Evolutionary conservation across 176 grass and related monocot genomes (phyloP).

Genomic region (Guadua angustifolia): DNA sequence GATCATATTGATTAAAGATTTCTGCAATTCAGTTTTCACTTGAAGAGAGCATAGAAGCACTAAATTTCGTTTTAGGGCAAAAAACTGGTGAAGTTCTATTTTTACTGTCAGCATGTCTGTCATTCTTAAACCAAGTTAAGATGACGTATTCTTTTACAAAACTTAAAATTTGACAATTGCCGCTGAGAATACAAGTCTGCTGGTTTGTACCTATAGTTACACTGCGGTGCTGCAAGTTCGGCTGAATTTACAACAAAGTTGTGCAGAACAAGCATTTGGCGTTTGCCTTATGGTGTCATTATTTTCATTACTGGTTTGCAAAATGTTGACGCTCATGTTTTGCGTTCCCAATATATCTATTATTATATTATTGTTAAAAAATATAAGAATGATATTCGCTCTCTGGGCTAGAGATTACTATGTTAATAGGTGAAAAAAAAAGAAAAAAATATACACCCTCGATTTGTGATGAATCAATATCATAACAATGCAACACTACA

Average conservation of each 20-base stretch:
- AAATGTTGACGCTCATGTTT: background rate
- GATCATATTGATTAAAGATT: background rate
- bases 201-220: background rate
- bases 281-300: background rate
- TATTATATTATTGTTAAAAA: background rate
- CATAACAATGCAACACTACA: fast-evolving
- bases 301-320: background rate
- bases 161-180: background rate
- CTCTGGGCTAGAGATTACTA: background rate
- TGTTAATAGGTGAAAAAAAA: background rate
- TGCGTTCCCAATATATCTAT: background rate
- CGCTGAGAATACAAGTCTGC: background rate
- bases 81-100: background rate
- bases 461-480: background rate
- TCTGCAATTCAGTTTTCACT: background rate
- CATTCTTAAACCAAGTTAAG: background rate
- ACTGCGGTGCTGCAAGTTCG: background rate
- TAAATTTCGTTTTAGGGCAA: background rate
- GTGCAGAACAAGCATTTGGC: background rate
- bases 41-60: background rate
- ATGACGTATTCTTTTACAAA: background rate
- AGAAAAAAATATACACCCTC: background rate
- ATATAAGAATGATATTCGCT: background rate
- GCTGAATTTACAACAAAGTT: background rate
- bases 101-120: background rate